Evolutionary conservation across 2,329 filamentous ascomycete genomes (phyloP).

Genomic region (Cadophora malorum): DNA sequence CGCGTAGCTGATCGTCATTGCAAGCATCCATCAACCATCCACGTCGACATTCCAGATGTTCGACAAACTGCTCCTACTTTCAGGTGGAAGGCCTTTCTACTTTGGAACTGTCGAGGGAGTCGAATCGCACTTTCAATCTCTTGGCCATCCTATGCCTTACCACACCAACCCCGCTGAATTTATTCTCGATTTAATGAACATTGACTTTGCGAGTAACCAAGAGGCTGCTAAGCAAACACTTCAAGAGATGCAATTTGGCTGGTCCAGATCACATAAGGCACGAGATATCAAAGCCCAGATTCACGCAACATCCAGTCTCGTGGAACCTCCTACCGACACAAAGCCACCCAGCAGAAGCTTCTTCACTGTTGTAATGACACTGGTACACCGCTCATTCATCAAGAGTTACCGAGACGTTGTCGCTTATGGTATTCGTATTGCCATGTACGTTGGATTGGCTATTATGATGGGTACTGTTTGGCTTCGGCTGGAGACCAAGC

Average conservation of each 20-base stretch:
- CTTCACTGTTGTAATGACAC: conserved; percentile 59
- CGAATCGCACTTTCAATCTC: conserved; percentile 65
- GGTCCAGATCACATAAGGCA: conserved; percentile 56
- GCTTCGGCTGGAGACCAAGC: conserved; percentile 71
- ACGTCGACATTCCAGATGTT: conserved; percentile 81
- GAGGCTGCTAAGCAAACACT: conserved; percentile 56
- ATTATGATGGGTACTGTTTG: conserved; percentile 91
- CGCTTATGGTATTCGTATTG: conserved; percentile 81
- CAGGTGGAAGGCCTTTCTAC: conserved; percentile 73
- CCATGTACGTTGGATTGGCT: conserved; percentile 81
- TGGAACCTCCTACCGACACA: conserved; percentile 26
- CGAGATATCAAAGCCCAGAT: conserved; percentile 44
- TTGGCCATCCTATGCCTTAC: conserved; percentile 68
- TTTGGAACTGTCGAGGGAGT: conserved; percentile 68
- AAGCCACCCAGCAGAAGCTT: conserved; percentile 44
- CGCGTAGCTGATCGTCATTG: conserved; percentile 73
- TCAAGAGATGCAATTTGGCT: conserved; percentile 59
- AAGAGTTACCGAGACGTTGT: conserved; percentile 86
- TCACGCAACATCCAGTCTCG: conserved; percentile 28
- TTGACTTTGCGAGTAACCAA: conserved; percentile 68
- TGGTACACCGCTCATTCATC: conserved; percentile 80
- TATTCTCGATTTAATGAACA: conserved; percentile 79
- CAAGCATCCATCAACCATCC: conserved; percentile 86
- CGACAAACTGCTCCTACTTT: conserved; percentile 78
- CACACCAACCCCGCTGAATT: conserved; percentile 83